Conservation (phyloP, 2,329 filamentous ascomycete genomes). For the Beauveria scarabaeidicola region DNA sequence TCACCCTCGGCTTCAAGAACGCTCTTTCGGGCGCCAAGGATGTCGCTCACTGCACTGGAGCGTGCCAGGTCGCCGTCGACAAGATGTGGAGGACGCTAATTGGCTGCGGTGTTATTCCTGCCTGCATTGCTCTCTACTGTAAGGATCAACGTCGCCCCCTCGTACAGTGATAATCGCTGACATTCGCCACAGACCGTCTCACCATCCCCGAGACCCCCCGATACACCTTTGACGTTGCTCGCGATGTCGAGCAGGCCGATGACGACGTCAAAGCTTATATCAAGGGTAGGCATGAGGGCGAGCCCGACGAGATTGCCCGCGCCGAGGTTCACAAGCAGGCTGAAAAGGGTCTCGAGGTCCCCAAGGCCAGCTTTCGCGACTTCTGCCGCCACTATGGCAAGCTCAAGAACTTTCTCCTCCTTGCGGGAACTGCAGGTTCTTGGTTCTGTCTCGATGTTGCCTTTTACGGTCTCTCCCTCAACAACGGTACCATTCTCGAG, state of each 20-base stretch:
- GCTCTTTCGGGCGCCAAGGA: conserved; percentile 45
- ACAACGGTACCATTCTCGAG: conserved; percentile 63
- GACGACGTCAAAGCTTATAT: conserved; percentile 71
- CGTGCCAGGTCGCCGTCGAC: conserved; percentile 48
- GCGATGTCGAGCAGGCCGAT: conserved; percentile 64
- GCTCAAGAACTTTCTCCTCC: conserved; percentile 62
- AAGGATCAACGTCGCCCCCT: conserved; percentile 13
- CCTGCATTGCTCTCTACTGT: conserved; percentile 72
- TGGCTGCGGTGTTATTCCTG: conserved; percentile 72
- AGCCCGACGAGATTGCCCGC: conserved; percentile 59
- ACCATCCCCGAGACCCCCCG: conserved; percentile 84
- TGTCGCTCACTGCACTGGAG: conserved; percentile 43
- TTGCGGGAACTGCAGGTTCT: conserved; percentile 69
- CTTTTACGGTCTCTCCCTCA: conserved; percentile 63
- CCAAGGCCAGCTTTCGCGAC: conserved; percentile 64
- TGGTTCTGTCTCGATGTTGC: conserved; percentile 67
- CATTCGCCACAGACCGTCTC: conserved; percentile 40
- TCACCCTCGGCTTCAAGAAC: conserved; percentile 62
- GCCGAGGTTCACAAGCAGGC: conserved; percentile 47
- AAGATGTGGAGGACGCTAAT: conserved; percentile 83
- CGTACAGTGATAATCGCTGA: not conserved
- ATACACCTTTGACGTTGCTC: conserved; percentile 76
- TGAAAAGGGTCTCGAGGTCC: conserved; percentile 47
- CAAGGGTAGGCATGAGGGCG: conserved; percentile 50
- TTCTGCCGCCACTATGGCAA: conserved; percentile 63